Evolutionary conservation across 2,329 filamentous ascomycete species (phyloP).

Genomic region (Cercospora sp.): DNA sequence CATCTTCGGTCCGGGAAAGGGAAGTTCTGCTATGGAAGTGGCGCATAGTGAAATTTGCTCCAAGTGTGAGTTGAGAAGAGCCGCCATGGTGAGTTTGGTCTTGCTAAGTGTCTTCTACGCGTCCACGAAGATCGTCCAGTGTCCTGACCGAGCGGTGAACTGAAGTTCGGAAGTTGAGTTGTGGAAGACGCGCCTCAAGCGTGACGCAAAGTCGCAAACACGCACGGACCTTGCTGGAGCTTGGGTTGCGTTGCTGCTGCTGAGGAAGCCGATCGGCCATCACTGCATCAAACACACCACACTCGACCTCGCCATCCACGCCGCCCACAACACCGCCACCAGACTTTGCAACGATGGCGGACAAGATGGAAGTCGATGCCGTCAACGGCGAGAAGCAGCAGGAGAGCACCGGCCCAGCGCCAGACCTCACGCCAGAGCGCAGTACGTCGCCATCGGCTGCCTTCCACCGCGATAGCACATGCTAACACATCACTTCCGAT

Average conservation of each 20-base stretch:
- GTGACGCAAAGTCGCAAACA: conserved; percentile 8
- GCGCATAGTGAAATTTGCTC: conserved; percentile 54
- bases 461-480: conserved; percentile 11
- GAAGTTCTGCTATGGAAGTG: conserved; percentile 50
- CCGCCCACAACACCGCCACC: conserved; percentile 12
- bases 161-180: conserved; percentile 1
- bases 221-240: conserved; percentile 8
- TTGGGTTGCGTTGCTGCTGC: conserved; percentile 6
- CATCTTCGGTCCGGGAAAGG: conserved; percentile 83
- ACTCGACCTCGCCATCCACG: conserved; percentile 9
- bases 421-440: conserved; percentile 36
- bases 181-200: neutral
- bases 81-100: conserved; percentile 28
- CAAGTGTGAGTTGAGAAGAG: conserved; percentile 50
- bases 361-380: conserved; percentile 50
- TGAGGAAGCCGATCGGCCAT: neutral
- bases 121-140: neutral
- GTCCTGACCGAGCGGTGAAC: neutral
- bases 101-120: neutral
- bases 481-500: conserved; percentile 15
- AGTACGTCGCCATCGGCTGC: conserved; percentile 33
- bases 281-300: conserved; percentile 9
- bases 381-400: conserved; percentile 44
- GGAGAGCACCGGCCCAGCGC: conserved; percentile 42
- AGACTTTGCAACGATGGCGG: conserved; percentile 44